These are phyloP conservation scores for Hericium rajendrae DNA, from an alignment of 768 basidiomycete species.

Conservation along the genomic window DNA sequence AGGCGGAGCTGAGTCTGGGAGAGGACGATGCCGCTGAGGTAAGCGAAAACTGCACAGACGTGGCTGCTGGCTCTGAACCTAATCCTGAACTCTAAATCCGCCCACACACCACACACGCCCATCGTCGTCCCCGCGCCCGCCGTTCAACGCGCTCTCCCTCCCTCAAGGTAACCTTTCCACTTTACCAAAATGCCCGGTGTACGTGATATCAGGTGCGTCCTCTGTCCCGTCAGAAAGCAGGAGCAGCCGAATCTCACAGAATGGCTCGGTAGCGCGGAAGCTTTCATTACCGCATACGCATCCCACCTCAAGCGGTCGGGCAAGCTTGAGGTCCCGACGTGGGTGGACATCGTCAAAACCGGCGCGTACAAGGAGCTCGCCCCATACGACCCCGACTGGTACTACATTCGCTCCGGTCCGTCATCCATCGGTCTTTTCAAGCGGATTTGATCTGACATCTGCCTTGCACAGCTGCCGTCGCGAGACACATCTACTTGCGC, in stretches of 20 bases:
- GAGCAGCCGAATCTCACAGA: no score
- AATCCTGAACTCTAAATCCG: constrained; percentile 9
- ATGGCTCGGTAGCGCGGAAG: constrained; percentile 59
- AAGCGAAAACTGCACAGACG: constrained; percentile 10
- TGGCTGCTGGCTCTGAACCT: constrained; percentile 10
- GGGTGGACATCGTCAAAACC: constrained; percentile 99
- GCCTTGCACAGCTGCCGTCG: constrained; percentile 65
- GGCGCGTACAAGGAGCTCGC: constrained; percentile 96
- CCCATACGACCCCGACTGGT: constrained; percentile 99
- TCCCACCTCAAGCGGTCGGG: constrained; percentile 97
- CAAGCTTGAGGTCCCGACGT: constrained; percentile 97
- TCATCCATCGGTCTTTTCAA: constrained; percentile 10
- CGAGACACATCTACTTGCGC: constrained; percentile 99
- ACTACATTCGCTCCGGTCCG: constrained; percentile 95
- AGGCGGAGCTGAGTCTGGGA: background rate
- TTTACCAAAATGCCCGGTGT: constrained; percentile 35
- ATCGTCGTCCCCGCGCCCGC: background rate
- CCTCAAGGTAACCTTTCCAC: background rate
- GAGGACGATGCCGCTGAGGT: constrained; percentile 3
- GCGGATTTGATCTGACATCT: background rate
- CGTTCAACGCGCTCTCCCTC: constrained; percentile 6
- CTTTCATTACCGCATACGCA: constrained; percentile 89
- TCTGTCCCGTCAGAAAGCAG: no score
- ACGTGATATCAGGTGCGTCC: constrained; percentile 34
- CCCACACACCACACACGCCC: background rate